Conservation (phyloP, 257 asterid genomes). For the Verbena officinalis region DNA sequence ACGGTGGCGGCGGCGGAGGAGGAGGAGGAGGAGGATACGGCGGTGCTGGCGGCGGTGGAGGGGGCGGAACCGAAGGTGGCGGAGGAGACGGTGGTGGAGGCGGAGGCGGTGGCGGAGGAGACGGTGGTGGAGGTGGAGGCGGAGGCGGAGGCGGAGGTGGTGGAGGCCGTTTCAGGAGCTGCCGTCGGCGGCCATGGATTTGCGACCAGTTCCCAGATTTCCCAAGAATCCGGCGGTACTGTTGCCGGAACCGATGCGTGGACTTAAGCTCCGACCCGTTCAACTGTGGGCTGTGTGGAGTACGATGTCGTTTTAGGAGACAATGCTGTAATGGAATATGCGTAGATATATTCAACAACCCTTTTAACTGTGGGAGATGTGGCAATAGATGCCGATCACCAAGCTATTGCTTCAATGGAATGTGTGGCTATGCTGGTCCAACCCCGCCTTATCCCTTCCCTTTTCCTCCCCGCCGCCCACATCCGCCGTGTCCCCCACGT, state of each 20-base stretch:
- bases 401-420: constrained; percentile 48
- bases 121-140: no score
- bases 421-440: constrained; percentile 70
- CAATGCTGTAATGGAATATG: constrained; percentile 71
- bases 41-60: no score
- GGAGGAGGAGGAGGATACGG: no score
- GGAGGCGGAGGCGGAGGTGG: no score
- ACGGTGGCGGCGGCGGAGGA: not conserved
- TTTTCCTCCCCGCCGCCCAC: constrained; percentile 36
- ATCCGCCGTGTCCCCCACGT: constrained; percentile 32
- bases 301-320: constrained; percentile 62
- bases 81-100: no score
- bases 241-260: constrained; percentile 69
- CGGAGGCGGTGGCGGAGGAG: no score
- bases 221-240: constrained; percentile 38
- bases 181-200: constrained; percentile 67
- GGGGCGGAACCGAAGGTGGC: no score
- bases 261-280: constrained; percentile 55
- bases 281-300: constrained; percentile 70
- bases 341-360: constrained; percentile 45
- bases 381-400: constrained; percentile 46
- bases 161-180: constrained; percentile 34
- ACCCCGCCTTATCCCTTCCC: constrained; percentile 52
- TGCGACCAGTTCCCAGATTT: constrained; percentile 38
- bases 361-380: constrained; percentile 67